Evolutionary conservation across 345 rosid species (phyloP).

Genomic region (Pugionium cornutum): DNA sequence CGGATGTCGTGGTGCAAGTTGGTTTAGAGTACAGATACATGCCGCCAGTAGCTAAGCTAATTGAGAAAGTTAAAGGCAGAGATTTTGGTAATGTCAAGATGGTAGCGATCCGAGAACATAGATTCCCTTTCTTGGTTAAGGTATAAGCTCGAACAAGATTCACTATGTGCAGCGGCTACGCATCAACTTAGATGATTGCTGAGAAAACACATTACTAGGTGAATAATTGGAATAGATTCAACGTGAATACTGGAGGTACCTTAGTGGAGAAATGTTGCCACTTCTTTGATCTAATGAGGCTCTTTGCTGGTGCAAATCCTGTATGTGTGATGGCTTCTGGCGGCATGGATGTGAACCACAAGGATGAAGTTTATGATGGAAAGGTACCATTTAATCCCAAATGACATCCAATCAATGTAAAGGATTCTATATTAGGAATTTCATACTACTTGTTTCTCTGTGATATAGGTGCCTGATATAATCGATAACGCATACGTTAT

Average conservation of each 20-base stretch:
- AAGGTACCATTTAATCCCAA: constrained; percentile 48
- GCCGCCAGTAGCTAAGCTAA: constrained; percentile 93
- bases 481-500: constrained; percentile 89
- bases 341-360: constrained; percentile 86
- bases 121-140: constrained; percentile 94
- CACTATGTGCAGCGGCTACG: neutral
- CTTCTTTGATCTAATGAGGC: constrained; percentile 93
- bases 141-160: constrained; percentile 61
- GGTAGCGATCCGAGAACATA: constrained; percentile 91
- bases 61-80: constrained; percentile 67
- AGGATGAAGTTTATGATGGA: constrained; percentile 85
- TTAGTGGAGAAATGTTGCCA: constrained; percentile 98
- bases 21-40: constrained; percentile 91
- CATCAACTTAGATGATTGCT: constrained; percentile 19
- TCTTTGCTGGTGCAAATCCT: constrained; percentile 84
- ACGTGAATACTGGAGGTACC: constrained; percentile 84
- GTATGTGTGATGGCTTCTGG: constrained; percentile 94
- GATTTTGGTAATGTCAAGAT: constrained; percentile 72
- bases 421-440: neutral
- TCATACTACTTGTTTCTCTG: constrained; percentile 7
- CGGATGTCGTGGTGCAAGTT: constrained; percentile 86
- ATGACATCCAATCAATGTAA: neutral
- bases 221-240: constrained; percentile 92
- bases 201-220: constrained; percentile 50
- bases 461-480: constrained; percentile 75